Evolutionary conservation across 2,329 filamentous ascomycete species (phyloP), one percentile per base, ranked within the genome.

Genomic region (Penicillium palitans): DNA sequence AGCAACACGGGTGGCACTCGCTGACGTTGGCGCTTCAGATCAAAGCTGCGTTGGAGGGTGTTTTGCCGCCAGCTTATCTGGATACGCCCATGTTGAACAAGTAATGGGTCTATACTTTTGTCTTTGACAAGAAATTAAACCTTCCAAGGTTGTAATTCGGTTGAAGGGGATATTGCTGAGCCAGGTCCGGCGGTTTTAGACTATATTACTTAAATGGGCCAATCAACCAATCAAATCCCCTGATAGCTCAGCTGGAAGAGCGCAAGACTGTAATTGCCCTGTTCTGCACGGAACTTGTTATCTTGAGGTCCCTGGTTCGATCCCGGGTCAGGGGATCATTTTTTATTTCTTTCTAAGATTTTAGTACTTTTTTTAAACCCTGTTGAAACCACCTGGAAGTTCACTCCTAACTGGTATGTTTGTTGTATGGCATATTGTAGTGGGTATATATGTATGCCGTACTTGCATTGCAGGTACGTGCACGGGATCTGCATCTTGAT

Each of bases 21-120:
- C 69, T 75, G 27, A 74, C 78, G 15, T 49, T 82, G 49, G 80
- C 79, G 12, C 58, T 82, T 66, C 78, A 80, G 67, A 78, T 82
- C 42, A 78, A 80, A 65, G 76, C 71, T 10, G 59, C 57, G 6
- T 35, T 69, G 24, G 61, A 66, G 44, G 66, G 67, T 1, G 44
- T 73, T 1, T 45, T 80, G 47, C 76, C 75, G 1, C 67, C 68
- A 5, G 71, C 74, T 0, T 78, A 76, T 58, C 58, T 48, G 15
- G 52, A 63, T 9, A 63, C 58, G 1, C 62, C 60, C 6, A 25
- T 25, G 2, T 15, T 4, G 1, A 19, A 12, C 10, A 25, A 50
- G 3, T 15, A 19, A 9, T 10, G 4, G 10, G 45, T 17, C 8
- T 17, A 47, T 31, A 21, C 27, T 29, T n/a, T 45, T 12, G 15